Evolutionary conservation across 2,329 filamentous ascomycete genomes (phyloP).

Genomic region (Gyromitra esculenta): DNA sequence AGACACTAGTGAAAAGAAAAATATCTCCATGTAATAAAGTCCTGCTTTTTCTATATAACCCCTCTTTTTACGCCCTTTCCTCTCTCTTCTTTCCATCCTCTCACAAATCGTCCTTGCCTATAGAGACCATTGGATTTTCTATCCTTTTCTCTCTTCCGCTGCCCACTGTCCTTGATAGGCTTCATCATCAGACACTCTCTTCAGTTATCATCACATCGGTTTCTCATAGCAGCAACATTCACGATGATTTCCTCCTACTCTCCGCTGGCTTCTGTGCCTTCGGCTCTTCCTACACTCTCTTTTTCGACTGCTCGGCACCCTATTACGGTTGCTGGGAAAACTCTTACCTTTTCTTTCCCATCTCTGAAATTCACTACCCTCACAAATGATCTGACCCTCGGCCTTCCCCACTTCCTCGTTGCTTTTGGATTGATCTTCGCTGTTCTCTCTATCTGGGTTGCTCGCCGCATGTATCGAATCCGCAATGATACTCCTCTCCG

Average conservation of each 20-base stretch:
- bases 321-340: constrained; percentile 44
- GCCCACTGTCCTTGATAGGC: constrained; percentile 13
- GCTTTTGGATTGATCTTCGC: constrained; percentile 18
- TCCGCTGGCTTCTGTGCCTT: constrained; percentile 40
- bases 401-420: constrained; percentile 31
- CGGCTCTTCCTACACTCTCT: constrained; percentile 39
- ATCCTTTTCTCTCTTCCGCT: not conserved
- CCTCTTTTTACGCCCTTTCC: constrained; percentile 12
- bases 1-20: not conserved
- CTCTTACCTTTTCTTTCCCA: constrained; percentile 36
- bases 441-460: constrained; percentile 31
- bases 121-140: not conserved
- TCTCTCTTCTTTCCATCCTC: constrained; percentile 5
- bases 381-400: constrained; percentile 30
- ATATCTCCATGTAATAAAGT: constrained; percentile 12
- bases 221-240: constrained; percentile 8
- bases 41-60: constrained; percentile 32
- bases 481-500: constrained; percentile 50
- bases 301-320: constrained; percentile 40
- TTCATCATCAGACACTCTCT: not conserved
- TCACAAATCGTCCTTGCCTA: not conserved
- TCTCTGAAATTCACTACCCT: constrained; percentile 32
- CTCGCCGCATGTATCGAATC: constrained; percentile 36
- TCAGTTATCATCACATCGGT: not conserved
- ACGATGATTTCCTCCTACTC: constrained; percentile 44